phyloP scores from a whole-genome alignment of 108 stramenopile genomes.

The Nitzschia sp. region DNA sequence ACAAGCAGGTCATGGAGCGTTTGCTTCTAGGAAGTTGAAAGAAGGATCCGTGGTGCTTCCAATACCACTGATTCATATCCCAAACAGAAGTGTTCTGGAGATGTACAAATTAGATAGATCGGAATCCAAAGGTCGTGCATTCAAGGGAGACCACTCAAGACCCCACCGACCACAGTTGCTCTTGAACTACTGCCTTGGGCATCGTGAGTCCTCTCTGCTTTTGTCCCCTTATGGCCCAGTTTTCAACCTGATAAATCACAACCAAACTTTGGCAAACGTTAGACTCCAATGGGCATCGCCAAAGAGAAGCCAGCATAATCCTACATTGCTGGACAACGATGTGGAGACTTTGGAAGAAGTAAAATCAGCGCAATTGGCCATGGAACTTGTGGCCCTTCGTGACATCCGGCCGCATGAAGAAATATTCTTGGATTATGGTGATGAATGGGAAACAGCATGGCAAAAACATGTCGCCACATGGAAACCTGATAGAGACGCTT shows the following conservation, averaged over 20 bases:
- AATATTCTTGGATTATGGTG: conserved; percentile 64
- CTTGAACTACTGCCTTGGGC: conserved; percentile 70
- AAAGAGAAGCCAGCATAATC: conserved; percentile 31
- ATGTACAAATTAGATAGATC: conserved; percentile 30
- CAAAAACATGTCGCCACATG: conserved; percentile 23
- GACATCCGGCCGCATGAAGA: conserved; percentile 64
- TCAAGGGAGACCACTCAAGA: background rate
- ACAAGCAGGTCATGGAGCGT: conserved; percentile 56
- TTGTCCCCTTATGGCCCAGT: conserved; percentile 63
- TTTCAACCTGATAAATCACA: conserved; percentile 73
- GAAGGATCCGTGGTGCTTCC: conserved; percentile 38
- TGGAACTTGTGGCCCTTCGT: conserved; percentile 49
- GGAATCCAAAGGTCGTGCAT: background rate
- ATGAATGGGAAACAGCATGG: conserved; percentile 69
- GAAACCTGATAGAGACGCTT: conserved; percentile 4
- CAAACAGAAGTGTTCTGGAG: conserved; percentile 28
- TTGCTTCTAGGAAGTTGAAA: conserved; percentile 42
- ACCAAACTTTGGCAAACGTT: conserved; percentile 52
- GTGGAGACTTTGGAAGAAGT: background rate
- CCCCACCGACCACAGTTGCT: conserved; percentile 39
- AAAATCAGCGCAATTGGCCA: conserved; percentile 31
- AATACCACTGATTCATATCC: conserved; percentile 56
- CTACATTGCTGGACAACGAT: conserved; percentile 11
- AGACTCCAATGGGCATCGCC: conserved; percentile 56
- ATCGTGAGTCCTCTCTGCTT: conserved; percentile 57